A percentile compares a stretch with the other conserved stretches of the same genome.
These are phyloP conservation scores for Quercus rubra DNA, from an alignment of 306 rosid genomes.

Conservation along the genomic window DNA sequence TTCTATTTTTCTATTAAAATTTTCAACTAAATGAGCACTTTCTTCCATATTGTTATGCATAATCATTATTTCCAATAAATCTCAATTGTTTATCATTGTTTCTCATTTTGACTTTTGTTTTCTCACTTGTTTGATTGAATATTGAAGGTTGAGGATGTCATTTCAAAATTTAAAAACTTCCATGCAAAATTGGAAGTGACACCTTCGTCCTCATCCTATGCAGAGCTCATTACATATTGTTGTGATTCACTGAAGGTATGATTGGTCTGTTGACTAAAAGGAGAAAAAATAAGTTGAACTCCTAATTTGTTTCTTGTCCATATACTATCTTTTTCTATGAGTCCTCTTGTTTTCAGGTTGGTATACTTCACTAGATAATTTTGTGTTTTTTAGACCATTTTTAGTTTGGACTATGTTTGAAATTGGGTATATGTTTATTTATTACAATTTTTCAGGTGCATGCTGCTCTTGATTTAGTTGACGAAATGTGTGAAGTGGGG, in stretches of 20 bases:
- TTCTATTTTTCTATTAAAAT: not conserved
- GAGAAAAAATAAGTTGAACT: not conserved
- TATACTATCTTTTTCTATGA: slow-evolving; percentile 12
- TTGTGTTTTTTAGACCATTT: not conserved
- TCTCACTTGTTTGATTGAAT: slow-evolving; percentile 19
- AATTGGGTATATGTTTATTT: not conserved
- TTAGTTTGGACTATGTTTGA: slow-evolving; percentile 2
- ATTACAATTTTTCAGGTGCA: slow-evolving; percentile 46
- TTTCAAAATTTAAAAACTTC: slow-evolving; percentile 52
- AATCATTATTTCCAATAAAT: not conserved
- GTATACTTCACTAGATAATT: not conserved
- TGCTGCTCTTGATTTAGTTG: slow-evolving; percentile 61
- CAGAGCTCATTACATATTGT: slow-evolving; percentile 60
- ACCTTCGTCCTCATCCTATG: slow-evolving; percentile 61
- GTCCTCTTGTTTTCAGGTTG: not conserved
- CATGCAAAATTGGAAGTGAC: slow-evolving; percentile 53
- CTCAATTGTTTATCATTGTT: not conserved
- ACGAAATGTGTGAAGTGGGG: slow-evolving; percentile 65
- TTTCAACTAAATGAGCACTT: not conserved
- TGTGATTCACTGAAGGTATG: slow-evolving; percentile 67
- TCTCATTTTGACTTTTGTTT: slow-evolving; percentile 1
- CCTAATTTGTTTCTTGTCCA: not conserved
- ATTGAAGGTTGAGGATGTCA: slow-evolving; percentile 77
- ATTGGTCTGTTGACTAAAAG: slow-evolving; percentile 1
- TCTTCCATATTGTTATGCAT: slow-evolving; percentile 14